Evolutionary conservation across 345 rosid species (phyloP), one percentile per base, ranked within the genome.

Genomic region (Dipteronia sinensis): DNA sequence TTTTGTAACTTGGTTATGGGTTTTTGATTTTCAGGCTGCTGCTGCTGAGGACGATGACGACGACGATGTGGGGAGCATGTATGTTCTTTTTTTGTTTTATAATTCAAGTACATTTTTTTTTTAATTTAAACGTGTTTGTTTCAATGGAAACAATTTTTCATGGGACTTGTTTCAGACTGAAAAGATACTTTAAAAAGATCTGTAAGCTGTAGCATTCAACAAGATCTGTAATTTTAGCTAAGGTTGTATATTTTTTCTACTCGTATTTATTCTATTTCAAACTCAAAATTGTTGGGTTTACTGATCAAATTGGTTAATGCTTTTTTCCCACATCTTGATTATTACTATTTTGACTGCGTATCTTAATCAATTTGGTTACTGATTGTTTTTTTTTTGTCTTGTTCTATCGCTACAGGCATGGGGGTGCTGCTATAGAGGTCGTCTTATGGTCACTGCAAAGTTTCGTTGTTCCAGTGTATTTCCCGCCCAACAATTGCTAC

Each of bases 171-270:
- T 15, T 53, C 47, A 15, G 42, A 44, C 58, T 34, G 31, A 46
- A 65, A n/a, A 47, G 11, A 27, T 65, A 3, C 6, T 59, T 59
- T 59, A 59, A 46, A 34, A n/a, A n/a, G n/a, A n/a, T n/a, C n/a
- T n/a, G n/a, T n/a, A n/a, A n/a, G n/a, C n/a, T n/a, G 94, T 90
- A 25, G 98, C 94, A 25, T 93, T 93, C 94, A 93, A 93, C 89
- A 93, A 93, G 77, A 93, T 93, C 3, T 93, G 96, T 85, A 78
- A 85, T 86, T 80, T 46, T 22, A n/a, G 2, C 22, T 15, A 59
- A 40, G 6, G 23, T 29, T 4, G 6, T 42, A 6, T 4, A 3
- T 3, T 59, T 8, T 10, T 5, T 2, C 46, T 13, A 9, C 10
- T 59, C 40, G 15, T 40, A 72, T 7, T 10, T 42, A 31, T 62